Conservation (phyloP, 371 early-diverging fungal genomes). For the Mortierella sp. region DNA sequence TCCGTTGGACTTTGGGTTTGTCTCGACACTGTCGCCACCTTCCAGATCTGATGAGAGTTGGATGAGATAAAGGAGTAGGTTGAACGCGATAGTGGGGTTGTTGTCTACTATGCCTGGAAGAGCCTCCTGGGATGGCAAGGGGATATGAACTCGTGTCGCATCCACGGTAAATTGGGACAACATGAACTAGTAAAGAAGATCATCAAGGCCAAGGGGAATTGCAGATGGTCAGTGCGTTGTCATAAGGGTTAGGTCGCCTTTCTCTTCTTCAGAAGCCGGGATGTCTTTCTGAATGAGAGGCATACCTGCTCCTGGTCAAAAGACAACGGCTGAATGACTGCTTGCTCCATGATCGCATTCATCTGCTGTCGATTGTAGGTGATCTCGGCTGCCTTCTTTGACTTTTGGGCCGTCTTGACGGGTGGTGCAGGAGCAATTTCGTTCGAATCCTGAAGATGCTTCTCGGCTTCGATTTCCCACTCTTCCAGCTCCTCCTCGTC, state of each 20-base stretch:
- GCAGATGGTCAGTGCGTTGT: not conserved
- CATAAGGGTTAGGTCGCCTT: not conserved
- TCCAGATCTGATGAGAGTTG: constrained; percentile 47
- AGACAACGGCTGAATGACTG: constrained; percentile 44
- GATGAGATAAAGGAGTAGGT: constrained; percentile 48
- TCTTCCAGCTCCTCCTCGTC: constrained; percentile 49
- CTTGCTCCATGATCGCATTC: constrained; percentile 52
- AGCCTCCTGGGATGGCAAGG: constrained; percentile 41
- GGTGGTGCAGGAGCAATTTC: constrained; percentile 42
- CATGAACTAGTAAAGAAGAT: constrained; percentile 38
- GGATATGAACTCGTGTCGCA: constrained; percentile 42
- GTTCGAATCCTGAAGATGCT: constrained; percentile 47
- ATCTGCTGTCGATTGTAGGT: constrained; percentile 42
- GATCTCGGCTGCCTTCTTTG: constrained; percentile 25
- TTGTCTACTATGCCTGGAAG: constrained; percentile 53
- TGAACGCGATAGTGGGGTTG: constrained; percentile 54
- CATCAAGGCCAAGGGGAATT: not conserved
- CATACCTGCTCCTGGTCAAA: constrained; percentile 56
- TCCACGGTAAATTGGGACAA: constrained; percentile 41
- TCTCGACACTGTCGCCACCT: constrained; percentile 1
- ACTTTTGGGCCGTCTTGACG: constrained; percentile 20
- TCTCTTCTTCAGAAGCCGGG: not conserved
- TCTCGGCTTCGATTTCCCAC: constrained; percentile 57
- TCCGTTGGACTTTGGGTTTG: constrained; percentile 16
- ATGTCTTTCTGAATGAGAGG: not conserved